These are phyloP conservation scores for Debaryomyces sp. DNA, from an alignment of 1,139 yeast species.

Conservation along the genomic window DNA sequence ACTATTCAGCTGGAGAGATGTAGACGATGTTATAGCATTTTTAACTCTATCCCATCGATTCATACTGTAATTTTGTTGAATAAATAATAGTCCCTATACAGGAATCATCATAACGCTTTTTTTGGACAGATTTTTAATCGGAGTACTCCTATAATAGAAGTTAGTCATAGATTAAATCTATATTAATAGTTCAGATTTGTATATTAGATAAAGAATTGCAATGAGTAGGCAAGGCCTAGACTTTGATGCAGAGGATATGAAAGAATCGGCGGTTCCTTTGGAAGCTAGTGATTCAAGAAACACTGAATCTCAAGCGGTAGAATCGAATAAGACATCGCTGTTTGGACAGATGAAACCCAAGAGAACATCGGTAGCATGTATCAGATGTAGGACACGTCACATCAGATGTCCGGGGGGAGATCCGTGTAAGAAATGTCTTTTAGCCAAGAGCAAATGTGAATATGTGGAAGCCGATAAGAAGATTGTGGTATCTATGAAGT, in stretches of 20 bases:
- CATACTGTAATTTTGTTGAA: not conserved
- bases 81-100: not conserved
- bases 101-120: not conserved
- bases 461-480: constrained; percentile 79
- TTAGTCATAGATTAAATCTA: not conserved
- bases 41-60: not conserved
- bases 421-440: constrained; percentile 68
- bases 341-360: constrained; percentile 22
- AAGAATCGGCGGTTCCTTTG: not conserved
- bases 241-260: not conserved
- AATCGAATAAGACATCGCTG: not conserved
- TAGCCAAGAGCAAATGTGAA: constrained; percentile 66
- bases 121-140: not conserved
- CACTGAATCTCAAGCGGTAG: not conserved
- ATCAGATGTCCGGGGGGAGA: constrained; percentile 82
- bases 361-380: constrained; percentile 53
- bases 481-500: constrained; percentile 75
- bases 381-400: constrained; percentile 74
- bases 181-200: not conserved
- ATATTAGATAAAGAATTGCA: not conserved
- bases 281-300: not conserved
- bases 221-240: constrained; percentile 4
- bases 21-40: not conserved
- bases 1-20: not conserved
- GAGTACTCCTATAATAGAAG: not conserved